Conservation (phyloP, 176 grass and related monocot genomes). For the Eragrostis nindensis region DNA sequence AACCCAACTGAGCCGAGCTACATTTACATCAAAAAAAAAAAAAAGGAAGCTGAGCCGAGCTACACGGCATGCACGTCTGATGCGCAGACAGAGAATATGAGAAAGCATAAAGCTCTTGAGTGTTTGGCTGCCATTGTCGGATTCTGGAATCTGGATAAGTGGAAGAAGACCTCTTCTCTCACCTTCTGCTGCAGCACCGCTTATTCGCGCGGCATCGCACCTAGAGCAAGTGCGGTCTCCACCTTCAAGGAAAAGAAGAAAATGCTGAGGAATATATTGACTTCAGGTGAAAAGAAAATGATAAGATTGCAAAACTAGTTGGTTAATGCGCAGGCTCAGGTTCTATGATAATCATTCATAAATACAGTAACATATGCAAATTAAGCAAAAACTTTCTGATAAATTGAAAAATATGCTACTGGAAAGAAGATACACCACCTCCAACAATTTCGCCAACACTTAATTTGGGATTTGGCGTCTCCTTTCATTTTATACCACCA, state of each 20-base stretch:
- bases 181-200: slow-evolving; percentile 57
- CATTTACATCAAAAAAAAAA: no score
- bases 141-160: background rate
- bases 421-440: background rate
- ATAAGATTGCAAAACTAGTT: background rate
- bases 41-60: no score
- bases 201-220: slow-evolving; percentile 60
- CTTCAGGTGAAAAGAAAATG: background rate
- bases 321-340: background rate
- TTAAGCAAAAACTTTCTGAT: background rate
- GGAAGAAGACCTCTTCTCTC: slow-evolving; percentile 40
- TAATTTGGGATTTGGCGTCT: no score
- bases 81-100: no score
- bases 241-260: slow-evolving; percentile 32
- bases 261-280: background rate
- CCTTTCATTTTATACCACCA: no score
- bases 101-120: no score
- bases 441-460: no score
- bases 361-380: background rate
- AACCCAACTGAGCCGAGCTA: no score
- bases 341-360: background rate
- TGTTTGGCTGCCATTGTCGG: no score
- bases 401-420: background rate
- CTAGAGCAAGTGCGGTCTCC: slow-evolving; percentile 77
- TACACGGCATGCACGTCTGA: no score